Percentiles rank a stretch among this genome's conserved stretches.
phyloP scores from a whole-genome alignment of 495 filamentous ascomycete species.

The Ascodesmis nigricans region DNA sequence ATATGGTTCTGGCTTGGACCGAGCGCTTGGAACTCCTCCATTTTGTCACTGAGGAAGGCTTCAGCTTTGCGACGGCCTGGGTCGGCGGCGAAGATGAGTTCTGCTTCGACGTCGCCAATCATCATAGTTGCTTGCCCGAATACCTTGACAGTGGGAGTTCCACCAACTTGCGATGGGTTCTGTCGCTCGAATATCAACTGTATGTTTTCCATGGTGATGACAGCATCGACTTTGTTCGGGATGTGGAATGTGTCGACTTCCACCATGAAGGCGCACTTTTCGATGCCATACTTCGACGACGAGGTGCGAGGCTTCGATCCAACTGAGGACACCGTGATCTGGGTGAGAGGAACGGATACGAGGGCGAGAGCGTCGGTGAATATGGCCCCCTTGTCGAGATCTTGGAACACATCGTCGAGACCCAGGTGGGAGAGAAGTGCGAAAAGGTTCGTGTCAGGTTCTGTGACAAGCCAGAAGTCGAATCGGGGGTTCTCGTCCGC shows the following conservation, averaged over 20 bases:
- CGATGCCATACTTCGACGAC: too few relatives aligned
- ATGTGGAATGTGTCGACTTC: too few relatives aligned
- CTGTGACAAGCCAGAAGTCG: background rate
- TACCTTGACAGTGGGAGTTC: background rate
- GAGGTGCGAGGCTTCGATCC: too few relatives aligned
- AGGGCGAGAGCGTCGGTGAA: too few relatives aligned
- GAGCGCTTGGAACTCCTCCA: background rate
- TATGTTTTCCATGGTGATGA: background rate
- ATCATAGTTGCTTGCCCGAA: background rate
- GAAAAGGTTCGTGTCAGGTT: background rate
- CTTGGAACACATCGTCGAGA: background rate
- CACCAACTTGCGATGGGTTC: background rate
- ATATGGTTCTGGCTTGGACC: background rate
- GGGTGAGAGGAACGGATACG: too few relatives aligned
- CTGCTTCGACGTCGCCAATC: background rate
- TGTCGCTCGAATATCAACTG: background rate
- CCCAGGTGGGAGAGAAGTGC: background rate
- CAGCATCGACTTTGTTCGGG: too few relatives aligned
- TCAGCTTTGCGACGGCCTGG: background rate
- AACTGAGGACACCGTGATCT: too few relatives aligned
- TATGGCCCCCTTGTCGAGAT: too few relatives aligned
- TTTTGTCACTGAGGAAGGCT: background rate
- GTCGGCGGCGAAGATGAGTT: background rate
- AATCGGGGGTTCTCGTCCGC: background rate
- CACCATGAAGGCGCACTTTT: too few relatives aligned